Base-by-base conservation (phyloP, 345 rosid species). In the Stellera chamaejasme region DNA sequence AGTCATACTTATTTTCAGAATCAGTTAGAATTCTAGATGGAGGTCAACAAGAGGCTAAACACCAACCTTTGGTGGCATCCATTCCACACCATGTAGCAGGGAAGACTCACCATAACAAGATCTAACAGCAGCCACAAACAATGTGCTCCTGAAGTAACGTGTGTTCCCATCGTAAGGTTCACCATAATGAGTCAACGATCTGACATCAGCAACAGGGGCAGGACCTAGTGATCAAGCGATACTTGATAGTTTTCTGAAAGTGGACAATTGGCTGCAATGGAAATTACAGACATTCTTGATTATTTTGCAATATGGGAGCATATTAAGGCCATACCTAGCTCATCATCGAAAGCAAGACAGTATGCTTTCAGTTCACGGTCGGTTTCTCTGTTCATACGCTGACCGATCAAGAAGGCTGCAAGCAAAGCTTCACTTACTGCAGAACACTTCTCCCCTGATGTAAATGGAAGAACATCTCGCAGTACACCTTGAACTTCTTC, bases 151-250 rank as follows among this genome's bases (percentile, higher is more conserved):
- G 60, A 93, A 93, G 75, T 48, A 89, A 48, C 97, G 85, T 11
- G 99, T 93, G 66, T 89, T 92, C 60, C 98, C 99, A 74, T 93
- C 99, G 66, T 93, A 89, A 68, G 99, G 97, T 76, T 93, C 99
- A 36, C 99, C 99, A 58, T 84, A 93, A 82, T 89, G 96, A 48
- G 99, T 93, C 79, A 93, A 80, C 6, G 97, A 93, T 74, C 80
- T 81, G 61, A 89, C 85, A 77, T 89, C 81, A 69, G 97, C 99
- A 71, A 93, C 77, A 5, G 91, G 91, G 46, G 83, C 63, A 71
- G 77, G 74, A 70, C 93, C 96, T 92, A 75, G 58, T 63, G 67
- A 62, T 68, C 25, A 69, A 25, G 64, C 27, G 27, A 61, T 48
- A 66, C 13, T 47, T 28, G 48, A 27, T 48, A 51, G 26, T 8